phyloP scores from a whole-genome alignment of 2,329 filamentous ascomycete genomes.

The Aspergillus sp. region DNA sequence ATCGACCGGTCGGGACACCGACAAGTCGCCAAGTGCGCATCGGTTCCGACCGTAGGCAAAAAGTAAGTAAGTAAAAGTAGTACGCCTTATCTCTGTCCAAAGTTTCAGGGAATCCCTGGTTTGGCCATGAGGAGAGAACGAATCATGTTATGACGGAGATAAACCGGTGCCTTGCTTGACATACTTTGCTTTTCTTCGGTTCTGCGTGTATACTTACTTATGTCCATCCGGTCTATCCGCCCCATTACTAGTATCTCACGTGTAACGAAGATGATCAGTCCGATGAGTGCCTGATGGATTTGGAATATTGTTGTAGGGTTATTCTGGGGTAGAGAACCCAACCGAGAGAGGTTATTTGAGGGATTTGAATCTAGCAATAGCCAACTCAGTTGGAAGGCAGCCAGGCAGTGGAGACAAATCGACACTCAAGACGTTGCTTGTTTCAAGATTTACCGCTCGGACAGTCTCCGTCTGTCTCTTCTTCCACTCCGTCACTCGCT shows the following conservation, averaged over 20 bases:
- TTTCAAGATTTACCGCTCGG: background rate
- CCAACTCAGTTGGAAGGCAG: too few relatives aligned
- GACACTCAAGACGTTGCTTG: too few relatives aligned
- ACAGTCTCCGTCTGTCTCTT: background rate
- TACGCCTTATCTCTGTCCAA: background rate
- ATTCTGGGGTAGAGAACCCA: background rate
- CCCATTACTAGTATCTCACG: too few relatives aligned
- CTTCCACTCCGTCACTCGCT: background rate
- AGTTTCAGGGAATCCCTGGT: background rate
- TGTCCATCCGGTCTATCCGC: too few relatives aligned
- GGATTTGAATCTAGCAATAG: background rate
- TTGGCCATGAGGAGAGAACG: background rate
- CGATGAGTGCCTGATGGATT: background rate
- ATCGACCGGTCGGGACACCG: slow-evolving; percentile 3
- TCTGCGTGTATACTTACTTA: background rate
- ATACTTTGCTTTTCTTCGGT: background rate
- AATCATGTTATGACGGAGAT: background rate
- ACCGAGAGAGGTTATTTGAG: background rate
- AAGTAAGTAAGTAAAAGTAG: background rate
- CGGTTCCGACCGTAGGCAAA: background rate
- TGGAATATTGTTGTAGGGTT: background rate
- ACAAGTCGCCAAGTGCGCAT: background rate
- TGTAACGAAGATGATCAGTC: background rate
- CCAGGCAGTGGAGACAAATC: background rate
- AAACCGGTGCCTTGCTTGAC: background rate